Conservation (phyloP, 2,329 filamentous ascomycete genomes). For the Zymoseptoria passerinii region DNA sequence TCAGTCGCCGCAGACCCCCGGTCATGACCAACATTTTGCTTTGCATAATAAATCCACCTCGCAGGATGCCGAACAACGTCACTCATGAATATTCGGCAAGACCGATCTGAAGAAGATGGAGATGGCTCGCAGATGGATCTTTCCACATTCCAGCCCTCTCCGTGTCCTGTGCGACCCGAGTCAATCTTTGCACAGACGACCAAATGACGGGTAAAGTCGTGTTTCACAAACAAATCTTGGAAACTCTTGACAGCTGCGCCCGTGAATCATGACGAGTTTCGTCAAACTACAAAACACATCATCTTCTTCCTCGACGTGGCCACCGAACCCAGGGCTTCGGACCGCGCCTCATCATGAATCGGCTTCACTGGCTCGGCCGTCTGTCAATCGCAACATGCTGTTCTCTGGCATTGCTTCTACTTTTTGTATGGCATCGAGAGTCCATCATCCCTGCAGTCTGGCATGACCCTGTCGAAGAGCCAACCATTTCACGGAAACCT, state of each 20-base stretch:
- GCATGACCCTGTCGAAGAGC: neutral
- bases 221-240: neutral
- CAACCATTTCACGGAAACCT: neutral
- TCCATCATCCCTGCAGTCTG: neutral
- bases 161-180: neutral
- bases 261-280: neutral
- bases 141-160: neutral
- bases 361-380: neutral
- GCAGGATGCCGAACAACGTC: neutral
- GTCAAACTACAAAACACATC: neutral
- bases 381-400: neutral
- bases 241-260: neutral
- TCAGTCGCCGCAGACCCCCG: too few relatives aligned
- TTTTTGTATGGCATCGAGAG: neutral
- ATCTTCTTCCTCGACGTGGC: neutral
- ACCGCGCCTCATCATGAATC: neutral
- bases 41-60: too few relatives aligned
- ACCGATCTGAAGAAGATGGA: neutral
- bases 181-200: neutral
- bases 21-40: too few relatives aligned
- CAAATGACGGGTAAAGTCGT: neutral
- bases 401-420: neutral
- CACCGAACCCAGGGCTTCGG: neutral
- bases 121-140: neutral
- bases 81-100: neutral